Base-by-base conservation (phyloP, 805 yeast species). In the Alloascoidea africana region DNA sequence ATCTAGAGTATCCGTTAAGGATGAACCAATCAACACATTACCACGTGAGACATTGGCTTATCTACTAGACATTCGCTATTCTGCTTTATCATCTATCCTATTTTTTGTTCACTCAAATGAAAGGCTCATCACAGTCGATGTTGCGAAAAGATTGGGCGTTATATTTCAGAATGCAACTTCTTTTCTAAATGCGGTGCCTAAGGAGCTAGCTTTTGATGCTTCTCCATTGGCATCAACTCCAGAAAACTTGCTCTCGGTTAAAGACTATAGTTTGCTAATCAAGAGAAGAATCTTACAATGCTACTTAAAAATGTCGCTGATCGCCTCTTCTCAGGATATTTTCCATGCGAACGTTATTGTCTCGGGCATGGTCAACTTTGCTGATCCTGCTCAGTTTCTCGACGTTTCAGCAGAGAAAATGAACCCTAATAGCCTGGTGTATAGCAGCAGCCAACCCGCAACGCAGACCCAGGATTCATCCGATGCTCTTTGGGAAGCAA, bases 51-150 rank as follows among this genome's bases (percentile, higher is more conserved):
- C 56, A 19, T 52, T 60, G 11, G 50, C 54, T 37, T 50, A 56
- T 39, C 52, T 55, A 23, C 51, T 61, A 37, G 76, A 73, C 44
- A 63, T 75, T 4, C 65, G 79, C 42, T 64, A 71, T 42, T 70
- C 70, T 42, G 69, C 84, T 0, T 52, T 81, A 35, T 63, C 74
- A 1, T 74, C 82, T 35, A 50, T 80, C 14, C 46, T 70, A 17
- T 63, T 71, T 4, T 78, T 73, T 49, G 45, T 74, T 37, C 40
- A 37, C 13, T 46, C 47, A 39, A 65, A 63, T 38, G 51, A 54
- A 32, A 47, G 54, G 11, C 45, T 57, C 2, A 43, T 70, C 1
- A 63, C 68, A 2, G 53, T 55, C 4, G 68, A 66, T 16, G 55
- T 65, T 8, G 56, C 70, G 1, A 57, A 57, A 33, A 59, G 71